Conservation (phyloP, 2,329 filamentous ascomycete genomes). For the Rhynchosporium agropyri region DNA sequence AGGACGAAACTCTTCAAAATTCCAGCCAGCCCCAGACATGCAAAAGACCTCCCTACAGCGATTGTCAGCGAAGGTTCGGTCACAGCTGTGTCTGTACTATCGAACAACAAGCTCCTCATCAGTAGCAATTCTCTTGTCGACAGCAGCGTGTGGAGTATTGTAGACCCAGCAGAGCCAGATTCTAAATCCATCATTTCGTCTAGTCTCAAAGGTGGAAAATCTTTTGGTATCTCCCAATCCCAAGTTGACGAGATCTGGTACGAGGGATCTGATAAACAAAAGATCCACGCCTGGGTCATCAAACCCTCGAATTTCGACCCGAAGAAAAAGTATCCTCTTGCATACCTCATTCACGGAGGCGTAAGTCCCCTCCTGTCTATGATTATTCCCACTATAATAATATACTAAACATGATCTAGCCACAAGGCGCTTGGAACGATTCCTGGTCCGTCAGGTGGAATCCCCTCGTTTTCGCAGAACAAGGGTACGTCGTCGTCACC, state of each 20-base stretch:
- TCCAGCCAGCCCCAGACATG: slow-evolving; percentile 55
- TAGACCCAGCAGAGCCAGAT: slow-evolving; percentile 46
- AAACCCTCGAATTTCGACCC: slow-evolving; percentile 69
- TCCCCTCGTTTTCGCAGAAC: slow-evolving; percentile 81
- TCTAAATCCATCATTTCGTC: slow-evolving; percentile 58
- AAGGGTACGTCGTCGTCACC: slow-evolving; percentile 80
- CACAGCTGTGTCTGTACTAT: slow-evolving; percentile 54
- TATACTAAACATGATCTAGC: slow-evolving; percentile 16
- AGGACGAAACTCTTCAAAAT: slow-evolving; percentile 64
- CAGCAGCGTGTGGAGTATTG: slow-evolving; percentile 67
- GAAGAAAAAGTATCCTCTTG: slow-evolving; percentile 74
- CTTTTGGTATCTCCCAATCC: slow-evolving; percentile 64
- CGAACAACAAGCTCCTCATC: slow-evolving; percentile 59
- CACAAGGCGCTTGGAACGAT: slow-evolving; percentile 43
- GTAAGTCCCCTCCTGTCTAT: slow-evolving; percentile 26
- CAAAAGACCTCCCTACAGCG: slow-evolving; percentile 51
- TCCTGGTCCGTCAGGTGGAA: slow-evolving; percentile 75
- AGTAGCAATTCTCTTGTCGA: slow-evolving; percentile 71
- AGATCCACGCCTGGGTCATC: slow-evolving; percentile 66
- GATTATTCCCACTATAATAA: not conserved
- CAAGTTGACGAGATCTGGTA: slow-evolving; percentile 74
- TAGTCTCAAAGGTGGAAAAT: slow-evolving; percentile 64
- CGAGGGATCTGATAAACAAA: slow-evolving; percentile 61
- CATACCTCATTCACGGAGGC: slow-evolving; percentile 81
- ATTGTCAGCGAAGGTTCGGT: slow-evolving; percentile 59